Conservation (phyloP, 768 basidiomycete species). For the Kwoniella shandongensis region DNA sequence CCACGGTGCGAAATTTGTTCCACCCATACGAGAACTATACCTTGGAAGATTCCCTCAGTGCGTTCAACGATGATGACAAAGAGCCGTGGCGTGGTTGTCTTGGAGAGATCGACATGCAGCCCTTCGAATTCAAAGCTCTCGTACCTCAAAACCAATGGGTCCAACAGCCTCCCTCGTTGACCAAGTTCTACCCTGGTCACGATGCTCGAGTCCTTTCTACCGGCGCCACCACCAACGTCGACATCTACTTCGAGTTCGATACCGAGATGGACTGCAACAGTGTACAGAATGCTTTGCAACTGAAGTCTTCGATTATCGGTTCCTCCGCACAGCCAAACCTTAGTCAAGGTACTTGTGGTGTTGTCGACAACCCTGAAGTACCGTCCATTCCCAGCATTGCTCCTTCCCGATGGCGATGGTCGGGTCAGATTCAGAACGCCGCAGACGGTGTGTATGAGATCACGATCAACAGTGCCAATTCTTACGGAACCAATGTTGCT, state of each 20-base stretch:
- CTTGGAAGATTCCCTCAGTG: slow-evolving; percentile 65
- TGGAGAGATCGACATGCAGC: slow-evolving; percentile 63
- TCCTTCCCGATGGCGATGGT: slow-evolving; percentile 69
- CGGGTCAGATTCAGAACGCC: slow-evolving; percentile 69
- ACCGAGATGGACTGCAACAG: slow-evolving; percentile 69
- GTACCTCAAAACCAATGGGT: slow-evolving; percentile 71
- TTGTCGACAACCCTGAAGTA: slow-evolving; percentile 58
- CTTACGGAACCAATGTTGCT: slow-evolving; percentile 62
- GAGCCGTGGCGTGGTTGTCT: slow-evolving; percentile 78
- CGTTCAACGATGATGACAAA: slow-evolving; percentile 63
- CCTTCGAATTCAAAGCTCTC: slow-evolving; percentile 77
- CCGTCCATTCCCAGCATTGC: slow-evolving; percentile 61
- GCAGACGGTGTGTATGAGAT: slow-evolving; percentile 81
- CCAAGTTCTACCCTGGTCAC: slow-evolving; percentile 80
- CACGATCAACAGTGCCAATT: slow-evolving; percentile 62
- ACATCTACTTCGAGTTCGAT: slow-evolving; percentile 78
- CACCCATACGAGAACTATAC: slow-evolving; percentile 78
- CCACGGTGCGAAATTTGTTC: slow-evolving; percentile 69
- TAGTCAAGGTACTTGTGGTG: slow-evolving; percentile 41
- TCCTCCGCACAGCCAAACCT: slow-evolving; percentile 63
- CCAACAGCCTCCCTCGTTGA: slow-evolving; percentile 68
- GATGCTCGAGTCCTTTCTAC: slow-evolving; percentile 68
- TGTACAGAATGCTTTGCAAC: slow-evolving; percentile 64
- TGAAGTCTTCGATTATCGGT: slow-evolving; percentile 71
- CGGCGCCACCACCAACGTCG: slow-evolving; percentile 62